Conservation (phyloP, 805 yeast species). For the Lachancea waltii region DNA sequence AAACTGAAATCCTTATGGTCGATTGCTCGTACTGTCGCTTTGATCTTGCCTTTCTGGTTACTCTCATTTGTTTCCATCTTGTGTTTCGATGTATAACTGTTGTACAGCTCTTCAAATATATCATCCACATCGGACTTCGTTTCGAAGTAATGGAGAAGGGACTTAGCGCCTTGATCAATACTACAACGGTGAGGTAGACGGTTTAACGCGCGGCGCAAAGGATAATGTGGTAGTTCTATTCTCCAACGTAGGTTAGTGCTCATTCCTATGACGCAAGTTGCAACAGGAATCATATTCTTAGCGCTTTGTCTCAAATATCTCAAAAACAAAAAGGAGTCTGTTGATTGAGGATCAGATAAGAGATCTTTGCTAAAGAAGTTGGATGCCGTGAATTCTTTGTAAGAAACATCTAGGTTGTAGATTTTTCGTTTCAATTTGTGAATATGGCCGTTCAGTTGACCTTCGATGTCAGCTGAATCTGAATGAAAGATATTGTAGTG, state of each 20-base stretch:
- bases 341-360: slow-evolving; percentile 32
- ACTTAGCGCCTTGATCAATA: slow-evolving; percentile 42
- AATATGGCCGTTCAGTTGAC: slow-evolving; percentile 13
- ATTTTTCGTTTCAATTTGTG: slow-evolving; percentile 27
- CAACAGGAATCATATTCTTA: slow-evolving; percentile 28
- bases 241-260: slow-evolving; percentile 32
- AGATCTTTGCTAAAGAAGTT: slow-evolving; percentile 34
- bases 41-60: slow-evolving; percentile 3
- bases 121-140: slow-evolving; percentile 41
- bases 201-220: slow-evolving; percentile 36
- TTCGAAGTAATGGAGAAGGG: slow-evolving; percentile 38
- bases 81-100: slow-evolving; percentile 39
- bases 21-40: slow-evolving; percentile 33
- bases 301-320: slow-evolving; percentile 39
- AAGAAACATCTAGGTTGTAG: slow-evolving; percentile 30
- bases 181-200: slow-evolving; percentile 39
- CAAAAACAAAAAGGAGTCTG: slow-evolving; percentile 36
- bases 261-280: slow-evolving; percentile 21
- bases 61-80: slow-evolving; percentile 13
- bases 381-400: slow-evolving; percentile 34
- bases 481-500: not conserved
- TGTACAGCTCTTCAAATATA: slow-evolving; percentile 39
- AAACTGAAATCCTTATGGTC: slow-evolving; percentile 39
- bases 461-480: slow-evolving; percentile 4
- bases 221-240: slow-evolving; percentile 35